phyloP scores from a whole-genome alignment of 192 early-diverging fungal species.

The Endogone sp. region DNA sequence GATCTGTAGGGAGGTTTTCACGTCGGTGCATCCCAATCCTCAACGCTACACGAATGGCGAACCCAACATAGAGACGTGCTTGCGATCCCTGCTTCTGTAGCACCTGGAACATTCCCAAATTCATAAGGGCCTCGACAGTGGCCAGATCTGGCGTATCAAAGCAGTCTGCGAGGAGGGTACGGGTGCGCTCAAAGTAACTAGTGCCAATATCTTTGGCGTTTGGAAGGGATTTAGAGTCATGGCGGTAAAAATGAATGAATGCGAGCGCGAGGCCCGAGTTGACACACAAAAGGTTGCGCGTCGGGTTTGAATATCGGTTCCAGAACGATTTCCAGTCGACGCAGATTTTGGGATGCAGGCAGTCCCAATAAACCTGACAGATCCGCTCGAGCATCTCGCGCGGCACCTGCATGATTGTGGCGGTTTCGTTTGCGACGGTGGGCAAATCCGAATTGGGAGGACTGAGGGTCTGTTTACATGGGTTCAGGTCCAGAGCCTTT shows the following conservation, averaged over 20 bases:
- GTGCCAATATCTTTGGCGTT: constrained; percentile 5
- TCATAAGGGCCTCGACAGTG: constrained; percentile 27
- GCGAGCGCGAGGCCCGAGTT: constrained; percentile 30
- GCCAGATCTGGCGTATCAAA: constrained; percentile 30
- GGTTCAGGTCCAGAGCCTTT: background rate
- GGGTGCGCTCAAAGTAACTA: constrained; percentile 20
- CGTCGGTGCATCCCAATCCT: constrained; percentile 25
- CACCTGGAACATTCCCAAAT: constrained; percentile 27
- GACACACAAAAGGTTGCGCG: constrained; percentile 28
- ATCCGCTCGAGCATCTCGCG: constrained; percentile 20
- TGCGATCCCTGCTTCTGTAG: constrained; percentile 28
- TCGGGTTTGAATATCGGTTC: constrained; percentile 24
- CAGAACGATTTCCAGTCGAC: constrained; percentile 26
- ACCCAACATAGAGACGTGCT: constrained; percentile 26
- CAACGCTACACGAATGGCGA: constrained; percentile 30
- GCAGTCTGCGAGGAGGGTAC: constrained; percentile 24
- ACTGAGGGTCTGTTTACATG: background rate
- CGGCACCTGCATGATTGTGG: constrained; percentile 14
- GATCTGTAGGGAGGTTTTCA: constrained; percentile 14
- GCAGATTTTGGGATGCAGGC: constrained; percentile 28
- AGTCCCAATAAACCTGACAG: constrained; percentile 32
- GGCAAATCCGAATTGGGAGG: background rate
- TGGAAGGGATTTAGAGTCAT: constrained; percentile 21
- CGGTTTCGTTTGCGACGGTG: background rate
- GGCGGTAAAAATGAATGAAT: constrained; percentile 30